Conservation (phyloP, 2,329 filamentous ascomycete genomes). For the Plectosphaerella sp. region DNA sequence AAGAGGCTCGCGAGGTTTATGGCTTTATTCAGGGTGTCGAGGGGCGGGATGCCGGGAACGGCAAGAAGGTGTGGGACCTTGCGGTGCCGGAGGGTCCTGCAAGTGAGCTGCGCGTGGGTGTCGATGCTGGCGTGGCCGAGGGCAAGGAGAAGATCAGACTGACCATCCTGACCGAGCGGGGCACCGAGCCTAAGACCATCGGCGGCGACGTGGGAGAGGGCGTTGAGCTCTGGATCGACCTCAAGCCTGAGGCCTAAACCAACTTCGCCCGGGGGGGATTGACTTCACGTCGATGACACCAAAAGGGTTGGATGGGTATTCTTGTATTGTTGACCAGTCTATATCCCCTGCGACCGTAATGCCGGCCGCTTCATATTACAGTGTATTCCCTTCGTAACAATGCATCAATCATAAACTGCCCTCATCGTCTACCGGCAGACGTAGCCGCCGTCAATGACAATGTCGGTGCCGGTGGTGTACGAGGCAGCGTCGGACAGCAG, state of each 20-base stretch:
- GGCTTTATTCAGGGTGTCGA: neutral
- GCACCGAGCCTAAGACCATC: neutral
- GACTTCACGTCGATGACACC: neutral
- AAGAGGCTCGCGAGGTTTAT: neutral
- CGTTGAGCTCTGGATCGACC: slow-evolving; percentile 1
- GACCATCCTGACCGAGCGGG: neutral
- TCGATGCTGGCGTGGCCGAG: neutral
- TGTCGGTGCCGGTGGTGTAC: slow-evolving; percentile 69
- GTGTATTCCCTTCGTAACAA: neutral
- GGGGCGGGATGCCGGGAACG: neutral
- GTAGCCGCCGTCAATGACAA: slow-evolving; percentile 71
- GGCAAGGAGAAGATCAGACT: neutral
- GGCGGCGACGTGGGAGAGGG: neutral
- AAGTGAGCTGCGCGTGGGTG: neutral
- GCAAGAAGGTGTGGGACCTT: neutral
- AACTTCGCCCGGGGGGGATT: too few species aligned
- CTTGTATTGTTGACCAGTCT: neutral
- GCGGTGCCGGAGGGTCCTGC: neutral
- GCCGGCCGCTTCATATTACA: neutral
- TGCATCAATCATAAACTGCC: neutral
- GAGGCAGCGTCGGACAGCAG: slow-evolving; percentile 70
- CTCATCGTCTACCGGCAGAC: slow-evolving; percentile 32
- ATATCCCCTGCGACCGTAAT: neutral
- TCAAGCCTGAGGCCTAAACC: neutral
- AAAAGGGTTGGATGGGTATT: neutral